Percentiles rank a stretch among this genome's conserved stretches.
Conservation (phyloP, 495 filamentous ascomycete genomes). For the Penicillium ochrochloron region DNA sequence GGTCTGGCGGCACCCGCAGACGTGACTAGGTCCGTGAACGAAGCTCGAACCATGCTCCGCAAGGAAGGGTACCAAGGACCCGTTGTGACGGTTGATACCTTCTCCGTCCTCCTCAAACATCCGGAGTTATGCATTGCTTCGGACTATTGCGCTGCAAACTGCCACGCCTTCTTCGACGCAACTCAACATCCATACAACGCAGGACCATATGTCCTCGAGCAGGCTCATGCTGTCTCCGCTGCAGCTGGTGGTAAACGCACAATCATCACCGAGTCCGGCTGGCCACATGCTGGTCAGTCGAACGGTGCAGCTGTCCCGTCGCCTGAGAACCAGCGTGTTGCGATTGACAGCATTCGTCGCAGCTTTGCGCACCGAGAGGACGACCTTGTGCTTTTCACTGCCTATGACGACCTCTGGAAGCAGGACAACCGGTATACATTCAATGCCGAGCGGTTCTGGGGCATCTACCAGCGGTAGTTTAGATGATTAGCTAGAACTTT, state of each 20-base stretch:
- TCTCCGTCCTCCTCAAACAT: constrained; percentile 65
- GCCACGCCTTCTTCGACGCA: constrained; percentile 83
- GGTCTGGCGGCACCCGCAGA: constrained; percentile 54
- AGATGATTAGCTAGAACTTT: not conserved
- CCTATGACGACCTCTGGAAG: constrained; percentile 83
- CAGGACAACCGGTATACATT: constrained; percentile 64
- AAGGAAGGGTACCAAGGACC: constrained; percentile 70
- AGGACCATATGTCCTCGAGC: constrained; percentile 63
- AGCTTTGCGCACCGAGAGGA: constrained; percentile 50
- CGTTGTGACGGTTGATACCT: constrained; percentile 81
- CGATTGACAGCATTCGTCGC: constrained; percentile 64
- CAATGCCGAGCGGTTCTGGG: constrained; percentile 75
- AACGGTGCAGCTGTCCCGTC: constrained; percentile 71
- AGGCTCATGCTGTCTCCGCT: constrained; percentile 55
- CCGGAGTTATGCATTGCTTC: constrained; percentile 71
- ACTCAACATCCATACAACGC: constrained; percentile 58
- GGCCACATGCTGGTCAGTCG: constrained; percentile 67
- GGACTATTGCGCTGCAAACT: constrained; percentile 81
- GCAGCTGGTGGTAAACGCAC: constrained; percentile 58
- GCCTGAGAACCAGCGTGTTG: constrained; percentile 61
- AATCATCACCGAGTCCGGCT: constrained; percentile 80
- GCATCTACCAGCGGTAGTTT: constrained; percentile 46
- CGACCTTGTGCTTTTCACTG: constrained; percentile 70
- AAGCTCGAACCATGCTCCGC: constrained; percentile 61
- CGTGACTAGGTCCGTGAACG: constrained; percentile 58